Conservation (phyloP, 257 asterid genomes). For the Coffea eugenioides region DNA sequence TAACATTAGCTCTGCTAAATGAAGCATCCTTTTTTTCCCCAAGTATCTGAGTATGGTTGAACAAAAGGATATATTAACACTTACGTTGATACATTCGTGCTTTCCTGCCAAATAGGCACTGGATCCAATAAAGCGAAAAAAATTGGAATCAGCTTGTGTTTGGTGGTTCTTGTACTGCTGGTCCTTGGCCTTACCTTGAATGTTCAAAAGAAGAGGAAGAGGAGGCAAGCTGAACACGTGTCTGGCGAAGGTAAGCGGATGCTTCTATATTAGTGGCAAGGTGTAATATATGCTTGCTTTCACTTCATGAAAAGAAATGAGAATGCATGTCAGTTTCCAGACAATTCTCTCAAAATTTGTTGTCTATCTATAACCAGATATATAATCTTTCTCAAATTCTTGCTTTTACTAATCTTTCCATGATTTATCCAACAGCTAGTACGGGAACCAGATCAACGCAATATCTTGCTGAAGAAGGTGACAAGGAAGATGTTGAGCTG, state of each 20-base stretch:
- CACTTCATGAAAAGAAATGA: too few species aligned
- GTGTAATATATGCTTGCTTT: background rate
- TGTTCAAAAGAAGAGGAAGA: constrained; percentile 6
- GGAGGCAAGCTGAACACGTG: background rate
- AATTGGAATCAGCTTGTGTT: constrained; percentile 15
- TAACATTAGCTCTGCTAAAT: background rate
- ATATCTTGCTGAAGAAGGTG: background rate
- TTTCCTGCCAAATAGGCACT: constrained; percentile 8
- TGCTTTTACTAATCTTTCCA: background rate
- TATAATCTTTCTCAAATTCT: background rate
- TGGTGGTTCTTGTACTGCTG: constrained; percentile 11
- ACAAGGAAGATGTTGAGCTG: constrained; percentile 33
- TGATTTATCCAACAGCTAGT: background rate
- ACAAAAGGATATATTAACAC: background rate
- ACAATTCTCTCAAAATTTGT: too few species aligned
- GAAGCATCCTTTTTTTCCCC: background rate
- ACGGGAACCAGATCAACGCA: constrained; percentile 7
- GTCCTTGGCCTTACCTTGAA: background rate
- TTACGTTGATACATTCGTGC: too few species aligned
- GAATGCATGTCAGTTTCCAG: background rate
- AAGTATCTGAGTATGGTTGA: background rate
- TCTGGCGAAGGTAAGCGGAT: background rate
- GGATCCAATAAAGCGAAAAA: background rate
- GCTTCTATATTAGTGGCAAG: background rate
- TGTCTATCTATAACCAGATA: too few species aligned